phyloP scores from a whole-genome alignment of 345 rosid species.

The Brassica napus region DNA sequence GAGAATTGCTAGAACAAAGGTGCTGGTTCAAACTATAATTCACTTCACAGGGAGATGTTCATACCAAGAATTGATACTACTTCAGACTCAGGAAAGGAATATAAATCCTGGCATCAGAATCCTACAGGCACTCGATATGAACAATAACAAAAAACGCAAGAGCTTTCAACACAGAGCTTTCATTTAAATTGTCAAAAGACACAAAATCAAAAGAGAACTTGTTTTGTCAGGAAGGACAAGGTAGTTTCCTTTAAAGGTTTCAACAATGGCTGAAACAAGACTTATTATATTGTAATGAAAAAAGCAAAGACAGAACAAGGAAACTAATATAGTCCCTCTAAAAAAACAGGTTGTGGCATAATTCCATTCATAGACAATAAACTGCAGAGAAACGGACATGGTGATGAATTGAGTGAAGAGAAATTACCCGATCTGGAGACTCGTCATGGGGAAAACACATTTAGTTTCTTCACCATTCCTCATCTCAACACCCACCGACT shows the following conservation, averaged over 20 bases:
- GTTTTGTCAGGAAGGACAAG: constrained; percentile 14
- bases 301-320: constrained; percentile 20
- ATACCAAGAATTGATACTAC: constrained; percentile 14
- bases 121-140: not conserved
- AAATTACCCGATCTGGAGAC: constrained; percentile 79
- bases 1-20: not conserved
- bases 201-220: constrained; percentile 1
- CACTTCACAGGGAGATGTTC: not conserved
- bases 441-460: constrained; percentile 72
- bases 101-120: not conserved
- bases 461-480: constrained; percentile 36
- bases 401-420: not conserved
- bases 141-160: too few relatives aligned
- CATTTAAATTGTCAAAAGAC: not conserved
- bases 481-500: too few relatives aligned
- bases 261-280: not conserved
- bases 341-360: too few relatives aligned
- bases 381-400: not conserved
- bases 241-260: not conserved
- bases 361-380: not conserved
- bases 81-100: constrained; percentile 8
- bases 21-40: not conserved
- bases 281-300: not conserved
- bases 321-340: not conserved
- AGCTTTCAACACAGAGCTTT: not conserved